Percentiles rank a stretch among this genome's conserved stretches.
These are phyloP conservation scores for Hyphopichia burtonii DNA, from an alignment of 1,139 yeast species.

Conservation along the genomic window DNA sequence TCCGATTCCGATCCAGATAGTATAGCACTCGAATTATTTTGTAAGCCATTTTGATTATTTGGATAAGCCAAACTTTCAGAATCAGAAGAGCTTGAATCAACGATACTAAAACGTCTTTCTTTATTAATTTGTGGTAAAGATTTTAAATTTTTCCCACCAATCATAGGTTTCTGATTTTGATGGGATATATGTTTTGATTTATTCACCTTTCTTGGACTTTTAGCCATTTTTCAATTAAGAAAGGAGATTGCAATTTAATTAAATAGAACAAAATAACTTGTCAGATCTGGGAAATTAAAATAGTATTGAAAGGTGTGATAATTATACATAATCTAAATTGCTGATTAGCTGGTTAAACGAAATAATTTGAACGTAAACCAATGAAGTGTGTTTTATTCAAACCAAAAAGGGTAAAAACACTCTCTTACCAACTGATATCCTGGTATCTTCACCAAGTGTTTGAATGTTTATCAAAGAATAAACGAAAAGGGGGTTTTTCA, in stretches of 20 bases:
- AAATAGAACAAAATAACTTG: not conserved
- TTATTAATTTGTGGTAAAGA: conserved; percentile 13
- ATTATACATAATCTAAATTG: conserved; percentile 5
- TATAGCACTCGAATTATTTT: conserved; percentile 3
- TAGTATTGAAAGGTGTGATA: conserved; percentile 1
- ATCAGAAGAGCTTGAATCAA: conserved; percentile 34
- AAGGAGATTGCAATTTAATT: not conserved
- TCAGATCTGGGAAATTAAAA: conserved; percentile 5
- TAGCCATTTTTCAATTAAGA: conserved; percentile 21
- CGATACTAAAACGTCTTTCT: conserved; percentile 44
- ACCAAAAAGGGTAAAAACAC: too few species aligned
- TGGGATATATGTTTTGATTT: conserved; percentile 2
- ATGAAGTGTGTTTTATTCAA: too few species aligned
- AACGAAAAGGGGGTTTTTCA: too few species aligned
- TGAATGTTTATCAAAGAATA: too few species aligned
- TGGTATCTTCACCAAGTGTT: too few species aligned
- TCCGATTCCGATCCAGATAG: conserved; percentile 23
- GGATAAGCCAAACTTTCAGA: conserved; percentile 20
- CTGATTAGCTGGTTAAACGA: not conserved
- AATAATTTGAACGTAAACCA: too few species aligned
- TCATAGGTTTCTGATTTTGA: not conserved
- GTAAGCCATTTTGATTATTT: conserved; percentile 14
- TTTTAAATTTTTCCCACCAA: conserved; percentile 38
- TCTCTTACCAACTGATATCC: too few species aligned
- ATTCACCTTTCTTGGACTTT: conserved; percentile 27